Evolutionary conservation across 768 basidiomycete genomes (phyloP).

Genomic region (Gymnopilus junonius): DNA sequence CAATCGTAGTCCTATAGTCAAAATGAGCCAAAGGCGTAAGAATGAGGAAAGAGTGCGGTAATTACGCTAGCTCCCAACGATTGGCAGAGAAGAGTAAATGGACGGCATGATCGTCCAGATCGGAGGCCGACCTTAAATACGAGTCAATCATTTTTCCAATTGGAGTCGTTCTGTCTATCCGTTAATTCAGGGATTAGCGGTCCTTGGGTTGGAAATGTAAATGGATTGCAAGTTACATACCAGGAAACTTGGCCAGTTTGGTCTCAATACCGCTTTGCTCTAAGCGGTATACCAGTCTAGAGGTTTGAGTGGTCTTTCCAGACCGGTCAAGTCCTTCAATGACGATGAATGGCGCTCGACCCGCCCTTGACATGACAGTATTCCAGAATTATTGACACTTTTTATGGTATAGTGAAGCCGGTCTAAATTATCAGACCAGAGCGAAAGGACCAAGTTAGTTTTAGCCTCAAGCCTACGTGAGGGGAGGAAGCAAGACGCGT

Average conservation of each 20-base stretch:
- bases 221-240: constrained; percentile 45
- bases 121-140: constrained; percentile 82
- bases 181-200: background rate
- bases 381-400: too few species aligned
- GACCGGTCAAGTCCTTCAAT: constrained; percentile 96
- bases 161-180: constrained; percentile 85
- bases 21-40: background rate
- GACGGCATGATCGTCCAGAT: constrained; percentile 89
- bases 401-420: too few species aligned
- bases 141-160: constrained; percentile 94
- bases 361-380: background rate
- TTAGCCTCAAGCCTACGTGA: background rate
- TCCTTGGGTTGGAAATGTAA: background rate
- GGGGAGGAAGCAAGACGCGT: background rate
- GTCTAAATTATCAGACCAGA: too few species aligned
- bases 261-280: constrained; percentile 48
- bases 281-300: constrained; percentile 60
- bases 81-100: constrained; percentile 97
- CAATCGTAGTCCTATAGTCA: constrained; percentile 58
- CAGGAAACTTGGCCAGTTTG: constrained; percentile 86
- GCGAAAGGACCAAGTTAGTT: background rate
- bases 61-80: constrained; percentile 92
- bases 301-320: constrained; percentile 91
- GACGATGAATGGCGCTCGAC: constrained; percentile 84
- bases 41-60: constrained; percentile 13